Percentiles rank a stretch among this genome's conserved stretches.
These are phyloP conservation scores for Phytophthora ohioensis DNA, from an alignment of 352 stramenopile genomes.

Conservation along the genomic window DNA sequence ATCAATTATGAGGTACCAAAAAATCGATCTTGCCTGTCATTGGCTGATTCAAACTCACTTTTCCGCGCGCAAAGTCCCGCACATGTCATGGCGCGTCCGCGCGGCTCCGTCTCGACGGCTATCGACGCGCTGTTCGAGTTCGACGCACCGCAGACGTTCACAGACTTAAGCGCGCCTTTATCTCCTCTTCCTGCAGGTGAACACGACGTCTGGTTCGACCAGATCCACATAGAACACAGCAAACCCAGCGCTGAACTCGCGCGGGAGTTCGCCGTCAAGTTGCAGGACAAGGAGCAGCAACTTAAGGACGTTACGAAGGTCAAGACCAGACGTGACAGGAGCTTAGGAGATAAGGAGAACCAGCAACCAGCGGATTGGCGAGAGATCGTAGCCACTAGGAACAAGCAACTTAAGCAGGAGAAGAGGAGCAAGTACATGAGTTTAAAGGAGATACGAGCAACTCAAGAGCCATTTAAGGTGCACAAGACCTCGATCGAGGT, in stretches of 20 bases:
- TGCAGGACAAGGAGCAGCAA: slow-evolving; percentile 30
- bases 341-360: slow-evolving; percentile 49
- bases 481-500: slow-evolving; percentile 16
- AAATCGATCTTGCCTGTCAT: too few relatives aligned
- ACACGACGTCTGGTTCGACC: slow-evolving; percentile 79
- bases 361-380: slow-evolving; percentile 19
- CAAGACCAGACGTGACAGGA: slow-evolving; percentile 10
- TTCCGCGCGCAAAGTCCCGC: slow-evolving; percentile 7
- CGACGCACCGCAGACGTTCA: slow-evolving; percentile 65
- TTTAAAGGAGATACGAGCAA: slow-evolving; percentile 32
- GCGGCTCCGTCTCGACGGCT: slow-evolving; percentile 5
- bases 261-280: slow-evolving; percentile 33
- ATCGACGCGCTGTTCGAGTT: slow-evolving; percentile 82
- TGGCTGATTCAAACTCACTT: background rate
- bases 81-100: slow-evolving; percentile 19
- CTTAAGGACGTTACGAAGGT: slow-evolving; percentile 5
- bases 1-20: too few relatives aligned
- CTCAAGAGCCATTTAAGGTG: slow-evolving; percentile 35
- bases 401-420: slow-evolving; percentile 21
- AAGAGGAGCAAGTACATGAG: slow-evolving; percentile 24
- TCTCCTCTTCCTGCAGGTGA: slow-evolving; percentile 12
- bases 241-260: slow-evolving; percentile 65
- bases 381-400: slow-evolving; percentile 8
- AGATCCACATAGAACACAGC: slow-evolving; percentile 62
- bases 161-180: slow-evolving; percentile 56